Conservation (phyloP, 73 alveolate species). For the Paramecium pentaurelia region DNA sequence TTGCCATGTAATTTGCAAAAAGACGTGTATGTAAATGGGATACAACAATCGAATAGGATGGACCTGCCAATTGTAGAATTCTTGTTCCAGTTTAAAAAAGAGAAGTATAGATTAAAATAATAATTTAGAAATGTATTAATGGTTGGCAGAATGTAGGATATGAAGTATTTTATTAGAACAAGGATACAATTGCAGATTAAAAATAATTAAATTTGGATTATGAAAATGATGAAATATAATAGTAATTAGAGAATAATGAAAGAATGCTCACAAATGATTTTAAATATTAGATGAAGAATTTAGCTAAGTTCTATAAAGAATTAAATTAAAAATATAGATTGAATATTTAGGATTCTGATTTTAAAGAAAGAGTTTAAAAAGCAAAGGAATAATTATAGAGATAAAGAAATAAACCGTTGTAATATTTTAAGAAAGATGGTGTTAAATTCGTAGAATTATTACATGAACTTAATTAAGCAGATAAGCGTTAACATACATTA, state of each 20-base stretch:
- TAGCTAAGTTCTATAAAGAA: conserved; percentile 7
- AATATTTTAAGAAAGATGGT: conserved; percentile 10
- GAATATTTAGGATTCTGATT: neutral
- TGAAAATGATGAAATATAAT: neutral
- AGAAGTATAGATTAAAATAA: neutral
- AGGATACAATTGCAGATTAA: conserved; percentile 26
- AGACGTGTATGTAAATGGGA: conserved; percentile 44
- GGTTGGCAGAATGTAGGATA: conserved; percentile 36
- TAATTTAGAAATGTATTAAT: neutral
- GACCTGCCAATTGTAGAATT: conserved; percentile 18
- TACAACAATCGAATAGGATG: conserved; percentile 24
- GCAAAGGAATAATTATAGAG: neutral
- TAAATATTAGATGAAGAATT: neutral
- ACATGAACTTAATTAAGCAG: neutral
- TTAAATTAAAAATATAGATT: conserved; percentile 3
- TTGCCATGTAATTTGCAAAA: neutral
- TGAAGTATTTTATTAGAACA: conserved; percentile 3
- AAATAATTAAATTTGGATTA: neutral
- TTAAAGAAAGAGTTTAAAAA: neutral
- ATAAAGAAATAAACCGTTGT: neutral
- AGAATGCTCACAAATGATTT: neutral
- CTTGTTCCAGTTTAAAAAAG: neutral
- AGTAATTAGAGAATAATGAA: neutral
- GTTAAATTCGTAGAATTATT: neutral
- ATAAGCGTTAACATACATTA: neutral